These are phyloP conservation scores for Nannochloris sp. DNA, from an alignment of 139 green algal genomes.

Conservation along the genomic window DNA sequence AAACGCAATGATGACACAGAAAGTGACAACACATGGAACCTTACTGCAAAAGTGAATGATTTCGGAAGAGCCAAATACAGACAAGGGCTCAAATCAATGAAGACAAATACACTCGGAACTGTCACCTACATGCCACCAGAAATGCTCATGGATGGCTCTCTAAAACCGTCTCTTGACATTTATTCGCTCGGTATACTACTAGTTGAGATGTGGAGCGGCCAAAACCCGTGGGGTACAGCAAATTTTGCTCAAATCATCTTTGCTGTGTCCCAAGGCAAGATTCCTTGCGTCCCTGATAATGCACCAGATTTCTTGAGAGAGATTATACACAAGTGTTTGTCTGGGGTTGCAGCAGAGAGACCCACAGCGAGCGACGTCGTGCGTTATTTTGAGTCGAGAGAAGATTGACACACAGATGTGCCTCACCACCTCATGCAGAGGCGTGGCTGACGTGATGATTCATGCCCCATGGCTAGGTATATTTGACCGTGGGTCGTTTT, in stretches of 20 bases:
- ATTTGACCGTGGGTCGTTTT: too few species aligned
- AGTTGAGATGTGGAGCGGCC: neutral
- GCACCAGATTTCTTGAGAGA: neutral
- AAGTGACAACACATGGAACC: neutral
- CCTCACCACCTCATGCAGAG: too few species aligned
- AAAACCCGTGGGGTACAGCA: neutral
- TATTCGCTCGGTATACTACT: neutral
- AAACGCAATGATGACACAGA: neutral
- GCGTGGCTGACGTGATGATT: too few species aligned
- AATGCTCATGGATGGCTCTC: neutral
- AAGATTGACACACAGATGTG: too few species aligned
- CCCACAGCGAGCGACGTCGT: neutral
- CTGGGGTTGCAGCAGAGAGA: neutral
- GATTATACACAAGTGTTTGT: neutral
- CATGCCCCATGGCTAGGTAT: too few species aligned
- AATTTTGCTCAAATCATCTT: constrained; percentile 1
- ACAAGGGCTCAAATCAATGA: neutral
- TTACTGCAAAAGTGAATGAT: neutral
- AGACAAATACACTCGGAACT: neutral
- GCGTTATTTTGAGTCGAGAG: too few species aligned
- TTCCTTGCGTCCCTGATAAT: neutral
- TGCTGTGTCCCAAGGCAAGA: neutral
- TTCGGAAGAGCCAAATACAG: neutral
- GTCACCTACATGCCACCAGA: neutral
- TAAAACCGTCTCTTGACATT: neutral